phyloP scores from a whole-genome alignment of 495 filamentous ascomycete species.

The Aspergillus homomorphus region DNA sequence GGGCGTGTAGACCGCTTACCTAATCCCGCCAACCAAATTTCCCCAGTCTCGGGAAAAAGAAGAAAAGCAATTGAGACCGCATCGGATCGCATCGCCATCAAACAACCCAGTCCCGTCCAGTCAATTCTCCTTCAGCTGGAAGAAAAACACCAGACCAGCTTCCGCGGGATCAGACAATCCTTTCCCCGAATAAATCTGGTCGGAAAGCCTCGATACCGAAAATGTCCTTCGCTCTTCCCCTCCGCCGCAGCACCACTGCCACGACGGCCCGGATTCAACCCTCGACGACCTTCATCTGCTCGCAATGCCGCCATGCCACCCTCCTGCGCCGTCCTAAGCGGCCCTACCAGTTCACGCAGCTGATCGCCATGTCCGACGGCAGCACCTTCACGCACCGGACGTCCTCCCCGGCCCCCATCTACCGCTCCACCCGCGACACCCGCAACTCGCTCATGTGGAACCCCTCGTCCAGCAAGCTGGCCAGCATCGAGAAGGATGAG shows the following conservation, averaged over 20 bases:
- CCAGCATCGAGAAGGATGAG: conserved; percentile 92
- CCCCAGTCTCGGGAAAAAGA: neutral
- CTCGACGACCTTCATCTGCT: conserved; percentile 44
- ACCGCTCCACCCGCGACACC: conserved; percentile 75
- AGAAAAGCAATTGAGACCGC: neutral
- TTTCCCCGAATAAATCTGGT: too few relatives aligned
- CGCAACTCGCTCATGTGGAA: conserved; percentile 91
- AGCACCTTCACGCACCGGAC: conserved; percentile 84
- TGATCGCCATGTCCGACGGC: conserved; percentile 91
- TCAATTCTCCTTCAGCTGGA: conserved; percentile 28
- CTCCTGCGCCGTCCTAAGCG: conserved; percentile 82
- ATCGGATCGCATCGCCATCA: too few relatives aligned
- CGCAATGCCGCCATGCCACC: conserved; percentile 73
- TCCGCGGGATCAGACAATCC: too few relatives aligned
- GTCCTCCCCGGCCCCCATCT: conserved; percentile 75
- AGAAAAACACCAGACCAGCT: neutral
- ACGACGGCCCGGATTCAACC: conserved; percentile 28
- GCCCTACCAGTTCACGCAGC: conserved; percentile 95
- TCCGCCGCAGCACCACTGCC: conserved; percentile 45
- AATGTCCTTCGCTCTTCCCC: conserved; percentile 41
- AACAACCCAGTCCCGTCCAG: too few relatives aligned
- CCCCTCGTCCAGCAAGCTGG: conserved; percentile 68
- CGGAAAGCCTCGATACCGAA: too few relatives aligned
- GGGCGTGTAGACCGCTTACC: neutral
- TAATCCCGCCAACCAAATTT: neutral